phyloP scores from a whole-genome alignment of 768 basidiomycete genomes.

The Mycena vulgaris region DNA sequence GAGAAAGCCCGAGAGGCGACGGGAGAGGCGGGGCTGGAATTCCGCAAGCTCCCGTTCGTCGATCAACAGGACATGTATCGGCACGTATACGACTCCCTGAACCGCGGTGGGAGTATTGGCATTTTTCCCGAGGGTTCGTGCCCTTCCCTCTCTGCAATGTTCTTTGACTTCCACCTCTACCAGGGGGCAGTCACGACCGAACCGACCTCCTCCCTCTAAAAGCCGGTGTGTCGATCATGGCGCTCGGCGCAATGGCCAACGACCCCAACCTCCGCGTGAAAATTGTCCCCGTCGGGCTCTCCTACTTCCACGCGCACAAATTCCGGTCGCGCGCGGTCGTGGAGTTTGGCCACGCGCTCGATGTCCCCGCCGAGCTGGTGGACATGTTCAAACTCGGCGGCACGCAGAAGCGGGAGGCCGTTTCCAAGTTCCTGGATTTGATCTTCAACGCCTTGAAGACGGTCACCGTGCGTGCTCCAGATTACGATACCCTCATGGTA shows the following conservation, averaged over 20 bases:
- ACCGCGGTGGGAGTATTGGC: slow-evolving; percentile 91
- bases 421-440: slow-evolving; percentile 88
- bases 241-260: slow-evolving; percentile 96
- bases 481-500: slow-evolving; percentile 98
- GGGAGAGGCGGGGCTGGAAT: slow-evolving; percentile 77
- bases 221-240: slow-evolving; percentile 98
- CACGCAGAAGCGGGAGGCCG: slow-evolving; percentile 89
- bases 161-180: not conserved
- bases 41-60: slow-evolving; percentile 88
- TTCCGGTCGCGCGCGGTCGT: slow-evolving; percentile 98
- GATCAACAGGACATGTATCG: slow-evolving; percentile 97
- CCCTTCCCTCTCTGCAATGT: not conserved
- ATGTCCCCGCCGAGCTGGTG: slow-evolving; percentile 91
- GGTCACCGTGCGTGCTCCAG: slow-evolving; percentile 95
- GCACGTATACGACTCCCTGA: slow-evolving; percentile 90
- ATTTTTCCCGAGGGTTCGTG: slow-evolving; percentile 96
- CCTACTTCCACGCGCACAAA: slow-evolving; percentile 83
- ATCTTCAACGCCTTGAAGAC: slow-evolving; percentile 96
- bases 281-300: slow-evolving; percentile 89
- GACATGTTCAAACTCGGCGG: slow-evolving; percentile 95
- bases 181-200: slow-evolving; percentile 98
- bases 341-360: slow-evolving; percentile 93
- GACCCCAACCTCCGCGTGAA: slow-evolving; percentile 89
- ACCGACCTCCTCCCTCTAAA: slow-evolving; percentile 97
- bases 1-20: slow-evolving; percentile 77